Evolutionary conservation across 2,329 filamentous ascomycete genomes (phyloP).

Genomic region (Exophiala aquamarina): DNA sequence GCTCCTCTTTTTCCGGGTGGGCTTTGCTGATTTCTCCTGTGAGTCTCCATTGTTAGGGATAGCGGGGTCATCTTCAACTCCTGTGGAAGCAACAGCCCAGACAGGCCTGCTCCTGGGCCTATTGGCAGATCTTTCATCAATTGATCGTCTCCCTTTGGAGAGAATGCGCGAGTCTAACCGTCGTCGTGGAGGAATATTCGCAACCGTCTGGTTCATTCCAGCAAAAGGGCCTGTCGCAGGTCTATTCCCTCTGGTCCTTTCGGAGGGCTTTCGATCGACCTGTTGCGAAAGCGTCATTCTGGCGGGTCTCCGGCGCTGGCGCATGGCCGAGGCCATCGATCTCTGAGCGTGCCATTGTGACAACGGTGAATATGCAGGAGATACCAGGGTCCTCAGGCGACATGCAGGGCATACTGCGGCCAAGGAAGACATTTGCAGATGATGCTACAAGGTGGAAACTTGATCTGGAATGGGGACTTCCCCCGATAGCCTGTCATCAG

Average conservation of each 20-base stretch:
- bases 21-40: background rate
- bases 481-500: no score
- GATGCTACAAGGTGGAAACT: no score
- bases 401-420: conserved; percentile 24
- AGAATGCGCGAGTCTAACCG: conserved; percentile 6
- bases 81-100: no score
- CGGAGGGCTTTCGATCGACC: conserved; percentile 26
- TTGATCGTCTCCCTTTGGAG: background rate
- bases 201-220: conserved; percentile 52
- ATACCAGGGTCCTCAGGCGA: conserved; percentile 21
- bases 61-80: background rate
- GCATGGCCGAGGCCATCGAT: conserved; percentile 38
- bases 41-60: background rate
- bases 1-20: conserved; percentile 28
- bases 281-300: conserved; percentile 53
- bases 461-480: no score
- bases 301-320: conserved; percentile 46
- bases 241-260: conserved; percentile 33
- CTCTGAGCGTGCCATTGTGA: conserved; percentile 39
- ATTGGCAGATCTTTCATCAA: background rate
- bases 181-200: conserved; percentile 15
- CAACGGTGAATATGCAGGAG: conserved; percentile 3
- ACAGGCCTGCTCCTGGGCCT: background rate
- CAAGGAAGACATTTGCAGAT: conserved; percentile 19
- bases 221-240: conserved; percentile 56